Evolutionary conservation across 805 yeast species (phyloP), one percentile per base, ranked within the genome.

Genomic region (Zygoascus biomembranicola): DNA sequence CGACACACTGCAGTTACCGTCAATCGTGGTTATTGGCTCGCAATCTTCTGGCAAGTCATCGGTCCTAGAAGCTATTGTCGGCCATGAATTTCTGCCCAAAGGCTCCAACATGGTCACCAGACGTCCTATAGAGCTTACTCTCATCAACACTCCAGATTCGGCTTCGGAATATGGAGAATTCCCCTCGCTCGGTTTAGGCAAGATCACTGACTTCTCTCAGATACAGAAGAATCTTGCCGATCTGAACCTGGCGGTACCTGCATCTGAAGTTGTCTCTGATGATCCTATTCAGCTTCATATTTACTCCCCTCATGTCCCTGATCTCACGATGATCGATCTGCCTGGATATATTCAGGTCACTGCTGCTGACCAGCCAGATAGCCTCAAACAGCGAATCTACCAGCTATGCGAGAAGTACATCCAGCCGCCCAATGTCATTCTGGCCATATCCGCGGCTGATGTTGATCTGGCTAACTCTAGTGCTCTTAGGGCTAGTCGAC

Each of bases 91-190:
- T 61, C 73, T 94, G 54, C 99, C 99, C 37, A 94, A 94, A 69
- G 99, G 99, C 32, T 81, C 88, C 43, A 94, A 95, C 66, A 95
- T 94, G 99, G 99, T 95, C 35, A 94, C 99, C 0, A 80, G 98
- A 68, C 79, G 99, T 62, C 99, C 99, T 1, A 92, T 94, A 47
- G 99, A 94, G 71, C 76, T 94, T 59, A 95, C 99, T 0, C 74
- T 94, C 49, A 84, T 94, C 8, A 90, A 94, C 65, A 81, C 96
- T 2, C 90, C 95, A n/a, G 76, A 76, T 10, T 68, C 82, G 0
- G 89, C 90, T 1, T 85, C 90, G 6, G 95, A 88, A 59, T 80
- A 82, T 32, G 97, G 97, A 1, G 97, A 92, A 67, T 92, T 94
- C 64, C 98, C 99, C 0, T 89, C 92, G 11, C 73, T 94, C 64